These are phyloP conservation scores for Allantophomopsis lycopodina DNA, from an alignment of 2,329 filamentous ascomycete species.

Conservation along the genomic window DNA sequence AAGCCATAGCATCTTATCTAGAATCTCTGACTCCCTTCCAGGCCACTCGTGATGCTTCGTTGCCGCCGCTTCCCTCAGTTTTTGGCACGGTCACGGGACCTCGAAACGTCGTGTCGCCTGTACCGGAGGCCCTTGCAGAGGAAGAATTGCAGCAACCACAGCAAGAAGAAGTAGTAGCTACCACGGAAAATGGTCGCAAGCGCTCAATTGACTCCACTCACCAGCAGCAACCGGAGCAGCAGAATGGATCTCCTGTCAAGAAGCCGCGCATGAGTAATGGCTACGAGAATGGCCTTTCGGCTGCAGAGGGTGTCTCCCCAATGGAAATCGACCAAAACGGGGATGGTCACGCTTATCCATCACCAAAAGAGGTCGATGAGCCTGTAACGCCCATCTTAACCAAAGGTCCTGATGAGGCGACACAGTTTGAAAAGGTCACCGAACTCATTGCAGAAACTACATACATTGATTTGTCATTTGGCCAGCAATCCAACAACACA, in stretches of 20 bases:
- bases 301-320: conserved; percentile 36
- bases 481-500: conserved; percentile 28
- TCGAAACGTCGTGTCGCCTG: conserved; percentile 8
- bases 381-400: conserved; percentile 38
- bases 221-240: conserved; percentile 16
- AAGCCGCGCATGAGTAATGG: conserved; percentile 47
- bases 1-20: no score
- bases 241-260: conserved; percentile 44
- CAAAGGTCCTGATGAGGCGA: conserved; percentile 48
- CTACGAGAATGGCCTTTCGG: conserved; percentile 34
- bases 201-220: conserved; percentile 13
- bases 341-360: conserved; percentile 49
- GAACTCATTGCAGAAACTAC: conserved; percentile 45
- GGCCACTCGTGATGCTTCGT: conserved; percentile 6
- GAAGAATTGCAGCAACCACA: conserved; percentile 4
- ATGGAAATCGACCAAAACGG: conserved; percentile 43
- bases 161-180: conserved; percentile 1
- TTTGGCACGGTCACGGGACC: conserved; percentile 16
- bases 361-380: conserved; percentile 38
- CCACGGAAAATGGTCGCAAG: conserved; percentile 14
- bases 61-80: conserved; percentile 11
- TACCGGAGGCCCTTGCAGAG: conserved; percentile 10
- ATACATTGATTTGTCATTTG: conserved; percentile 40
- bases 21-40: neutral
- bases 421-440: conserved; percentile 49